Conservation (phyloP, 2,329 filamentous ascomycete species). For the Fusarium hostae region DNA sequence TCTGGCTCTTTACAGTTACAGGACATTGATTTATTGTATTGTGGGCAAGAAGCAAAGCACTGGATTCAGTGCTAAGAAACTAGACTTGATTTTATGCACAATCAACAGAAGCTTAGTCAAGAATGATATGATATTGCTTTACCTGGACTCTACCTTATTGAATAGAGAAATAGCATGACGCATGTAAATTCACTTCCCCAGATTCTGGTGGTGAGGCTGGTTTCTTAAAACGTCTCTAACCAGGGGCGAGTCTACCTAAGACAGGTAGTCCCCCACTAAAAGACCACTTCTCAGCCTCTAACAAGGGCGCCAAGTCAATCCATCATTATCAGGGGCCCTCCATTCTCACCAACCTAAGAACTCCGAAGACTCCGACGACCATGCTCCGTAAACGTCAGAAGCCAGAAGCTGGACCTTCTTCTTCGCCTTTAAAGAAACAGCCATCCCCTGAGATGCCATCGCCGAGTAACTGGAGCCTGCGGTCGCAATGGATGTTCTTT, state of each 20-base stretch:
- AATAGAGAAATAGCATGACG: neutral
- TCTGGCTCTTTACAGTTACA: slow-evolving; percentile 7
- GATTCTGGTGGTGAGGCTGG: slow-evolving; percentile 22
- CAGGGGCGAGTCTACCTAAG: neutral
- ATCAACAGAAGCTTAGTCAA: neutral
- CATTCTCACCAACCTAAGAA: slow-evolving; percentile 24
- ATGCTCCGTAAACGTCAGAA: slow-evolving; percentile 48
- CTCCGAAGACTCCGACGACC: slow-evolving; percentile 29
- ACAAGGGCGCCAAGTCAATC: slow-evolving; percentile 25
- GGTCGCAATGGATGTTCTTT: slow-evolving; percentile 70
- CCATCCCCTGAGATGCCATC: slow-evolving; percentile 17
- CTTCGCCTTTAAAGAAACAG: neutral
- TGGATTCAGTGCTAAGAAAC: neutral
- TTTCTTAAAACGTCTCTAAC: slow-evolving; percentile 10
- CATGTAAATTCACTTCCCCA: slow-evolving; percentile 21
- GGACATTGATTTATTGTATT: slow-evolving; percentile 11
- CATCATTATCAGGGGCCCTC: slow-evolving; percentile 30
- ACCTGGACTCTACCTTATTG: neutral
- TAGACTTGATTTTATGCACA: neutral
- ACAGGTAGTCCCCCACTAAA: slow-evolving; percentile 34
- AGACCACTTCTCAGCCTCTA: slow-evolving; percentile 24
- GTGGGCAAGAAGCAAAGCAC: neutral
- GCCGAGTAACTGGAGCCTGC: slow-evolving; percentile 46
- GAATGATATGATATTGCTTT: slow-evolving; percentile 20
- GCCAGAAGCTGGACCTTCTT: neutral